Conservation (phyloP, 2,329 filamentous ascomycete species). For the Parasarocladium wereldwijsianum region DNA sequence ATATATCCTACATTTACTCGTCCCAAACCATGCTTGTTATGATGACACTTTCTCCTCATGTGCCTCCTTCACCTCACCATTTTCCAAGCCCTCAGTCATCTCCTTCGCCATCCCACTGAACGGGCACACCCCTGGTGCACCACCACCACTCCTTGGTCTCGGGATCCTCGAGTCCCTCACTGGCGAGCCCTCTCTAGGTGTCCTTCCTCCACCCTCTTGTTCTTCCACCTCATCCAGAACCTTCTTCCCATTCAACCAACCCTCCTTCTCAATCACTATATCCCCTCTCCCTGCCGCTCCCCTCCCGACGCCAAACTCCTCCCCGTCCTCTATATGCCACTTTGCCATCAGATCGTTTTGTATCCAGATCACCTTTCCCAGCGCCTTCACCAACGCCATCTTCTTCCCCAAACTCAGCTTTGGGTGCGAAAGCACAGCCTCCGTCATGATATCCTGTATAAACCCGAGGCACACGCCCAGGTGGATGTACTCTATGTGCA, state of each 20-base stretch:
- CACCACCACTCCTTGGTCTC: conserved; percentile 2
- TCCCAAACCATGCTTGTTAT: too few relatives aligned
- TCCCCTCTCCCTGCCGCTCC: too few relatives aligned
- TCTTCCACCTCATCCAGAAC: conserved; percentile 29
- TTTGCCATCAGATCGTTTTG: conserved; percentile 79
- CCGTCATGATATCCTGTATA: conserved; percentile 64
- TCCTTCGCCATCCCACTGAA: conserved; percentile 3
- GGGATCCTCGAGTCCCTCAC: conserved; percentile 9
- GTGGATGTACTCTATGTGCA: conserved; percentile 71
- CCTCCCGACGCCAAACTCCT: conserved; percentile 36
- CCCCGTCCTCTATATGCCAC: conserved; percentile 59
- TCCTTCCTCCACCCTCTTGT: conserved; percentile 8
- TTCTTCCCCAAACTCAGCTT: conserved; percentile 52
- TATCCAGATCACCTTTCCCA: conserved; percentile 76
- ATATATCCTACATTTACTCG: too few relatives aligned
- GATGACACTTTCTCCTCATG: too few relatives aligned
- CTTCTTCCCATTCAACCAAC: conserved; percentile 48
- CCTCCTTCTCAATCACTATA: conserved; percentile 43
- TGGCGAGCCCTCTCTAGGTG: conserved; percentile 1
- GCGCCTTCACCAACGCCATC: conserved; percentile 57
- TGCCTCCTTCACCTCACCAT: too few relatives aligned
- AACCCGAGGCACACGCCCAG: conserved; percentile 58
- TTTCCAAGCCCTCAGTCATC: background rate
- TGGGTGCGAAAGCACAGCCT: conserved; percentile 61
- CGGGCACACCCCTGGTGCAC: conserved; percentile 1